phyloP scores from a whole-genome alignment of 2,329 filamentous ascomycete species.

The Aureobasidium melanogenum region DNA sequence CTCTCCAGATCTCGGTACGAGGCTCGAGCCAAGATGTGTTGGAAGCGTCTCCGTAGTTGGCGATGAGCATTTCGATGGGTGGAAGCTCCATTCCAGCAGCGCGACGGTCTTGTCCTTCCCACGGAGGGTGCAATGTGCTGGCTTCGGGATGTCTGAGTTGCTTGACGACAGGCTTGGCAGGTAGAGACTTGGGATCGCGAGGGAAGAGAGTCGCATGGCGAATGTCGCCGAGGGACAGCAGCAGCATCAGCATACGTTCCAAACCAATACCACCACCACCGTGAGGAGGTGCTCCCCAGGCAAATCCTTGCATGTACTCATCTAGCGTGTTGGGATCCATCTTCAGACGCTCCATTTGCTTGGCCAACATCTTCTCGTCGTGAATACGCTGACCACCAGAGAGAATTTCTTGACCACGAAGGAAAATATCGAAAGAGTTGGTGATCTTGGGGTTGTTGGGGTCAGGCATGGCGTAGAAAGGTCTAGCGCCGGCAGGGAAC shows the following conservation, averaged over 20 bases:
- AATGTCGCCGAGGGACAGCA: slow-evolving; percentile 82
- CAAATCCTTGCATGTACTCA: slow-evolving; percentile 82
- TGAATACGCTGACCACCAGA: slow-evolving; percentile 92
- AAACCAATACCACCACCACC: slow-evolving; percentile 84
- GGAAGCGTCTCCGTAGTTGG: slow-evolving; percentile 89
- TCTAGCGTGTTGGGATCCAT: slow-evolving; percentile 77
- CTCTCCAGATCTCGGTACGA: slow-evolving; percentile 80
- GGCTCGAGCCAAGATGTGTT: slow-evolving; percentile 93
- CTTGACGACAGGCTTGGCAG: slow-evolving; percentile 52
- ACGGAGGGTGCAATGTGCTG: slow-evolving; percentile 65
- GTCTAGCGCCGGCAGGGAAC: slow-evolving; percentile 73
- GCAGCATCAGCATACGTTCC: slow-evolving; percentile 77
- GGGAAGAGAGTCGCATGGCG: slow-evolving; percentile 80
- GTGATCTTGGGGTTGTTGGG: slow-evolving; percentile 63
- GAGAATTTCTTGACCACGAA: slow-evolving; percentile 85
- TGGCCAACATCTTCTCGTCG: slow-evolving; percentile 61
- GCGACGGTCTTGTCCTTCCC: slow-evolving; percentile 45
- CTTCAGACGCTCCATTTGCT: slow-evolving; percentile 66
- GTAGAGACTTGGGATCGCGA: slow-evolving; percentile 80
- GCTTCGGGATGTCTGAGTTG: slow-evolving; percentile 78
- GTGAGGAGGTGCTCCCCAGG: slow-evolving; percentile 80
- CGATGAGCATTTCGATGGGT: slow-evolving; percentile 76
- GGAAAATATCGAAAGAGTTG: slow-evolving; percentile 92
- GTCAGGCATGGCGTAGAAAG: slow-evolving; percentile 87
- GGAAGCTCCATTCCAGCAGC: slow-evolving; percentile 50